A percentile compares a stretch with the other conserved stretches of the same genome.
These are phyloP conservation scores for Fistulifera solaris DNA, from an alignment of 108 stramenopile species.

Conservation along the genomic window DNA sequence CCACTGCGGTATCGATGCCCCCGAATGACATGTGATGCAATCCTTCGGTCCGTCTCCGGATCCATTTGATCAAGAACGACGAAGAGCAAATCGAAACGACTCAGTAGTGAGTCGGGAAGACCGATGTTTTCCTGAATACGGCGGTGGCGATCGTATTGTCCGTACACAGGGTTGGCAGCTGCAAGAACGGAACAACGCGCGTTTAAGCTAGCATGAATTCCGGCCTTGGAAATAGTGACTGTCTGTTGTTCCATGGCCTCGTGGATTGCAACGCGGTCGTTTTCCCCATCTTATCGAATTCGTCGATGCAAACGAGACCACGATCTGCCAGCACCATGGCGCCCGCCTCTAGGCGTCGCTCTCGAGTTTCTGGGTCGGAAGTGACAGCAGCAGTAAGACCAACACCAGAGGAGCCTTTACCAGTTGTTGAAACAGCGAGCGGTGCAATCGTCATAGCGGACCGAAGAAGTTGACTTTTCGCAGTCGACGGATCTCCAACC, in stretches of 20 bases:
- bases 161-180: constrained; percentile 99
- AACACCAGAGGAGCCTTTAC: constrained; percentile 97
- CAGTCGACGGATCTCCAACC: constrained; percentile 99
- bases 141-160: constrained; percentile 93
- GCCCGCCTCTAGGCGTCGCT: constrained; percentile 95
- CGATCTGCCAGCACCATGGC: constrained; percentile 99
- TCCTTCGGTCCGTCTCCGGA: constrained; percentile 85
- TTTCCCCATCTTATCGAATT: constrained; percentile 91
- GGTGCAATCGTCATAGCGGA: constrained; percentile 94
- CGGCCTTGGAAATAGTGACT: constrained; percentile 99
- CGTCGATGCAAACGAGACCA: constrained; percentile 98
- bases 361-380: constrained; percentile 94
- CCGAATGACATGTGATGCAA: constrained; percentile 92
- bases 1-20: constrained; percentile 90
- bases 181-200: constrained; percentile 97
- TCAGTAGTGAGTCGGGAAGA: constrained; percentile 95
- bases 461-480: constrained; percentile 95
- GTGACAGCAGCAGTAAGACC: constrained; percentile 99
- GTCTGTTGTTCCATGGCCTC: constrained; percentile 99
- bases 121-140: constrained; percentile 98
- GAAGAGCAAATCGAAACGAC: constrained; percentile 99
- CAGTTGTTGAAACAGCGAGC: constrained; percentile 90
- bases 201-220: constrained; percentile 92
- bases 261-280: constrained; percentile 96
- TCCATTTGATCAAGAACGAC: constrained; percentile 98